Evolutionary conservation across 306 rosid species (phyloP).

Genomic region (Pueraria montana): DNA sequence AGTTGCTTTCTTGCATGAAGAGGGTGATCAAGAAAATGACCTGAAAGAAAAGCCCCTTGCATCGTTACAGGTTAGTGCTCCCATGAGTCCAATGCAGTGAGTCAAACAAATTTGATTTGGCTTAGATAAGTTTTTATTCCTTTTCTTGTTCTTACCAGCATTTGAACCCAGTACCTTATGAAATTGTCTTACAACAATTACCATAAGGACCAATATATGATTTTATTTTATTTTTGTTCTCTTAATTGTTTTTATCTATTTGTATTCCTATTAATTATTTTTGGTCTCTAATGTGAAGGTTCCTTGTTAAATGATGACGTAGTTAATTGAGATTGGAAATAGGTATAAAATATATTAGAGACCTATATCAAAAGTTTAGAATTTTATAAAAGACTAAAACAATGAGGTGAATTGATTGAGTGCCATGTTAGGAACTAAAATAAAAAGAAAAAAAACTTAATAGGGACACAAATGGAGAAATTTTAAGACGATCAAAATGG

Average conservation of each 20-base stretch:
- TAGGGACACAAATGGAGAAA: too few relatives aligned
- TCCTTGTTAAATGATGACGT: not conserved
- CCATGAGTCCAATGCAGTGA: not conserved
- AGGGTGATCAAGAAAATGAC: constrained; percentile 45
- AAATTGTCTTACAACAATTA: too few relatives aligned
- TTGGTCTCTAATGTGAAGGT: not conserved
- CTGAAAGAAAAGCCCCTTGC: constrained; percentile 52
- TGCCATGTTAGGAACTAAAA: not conserved
- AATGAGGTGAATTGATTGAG: not conserved
- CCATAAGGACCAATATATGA: too few relatives aligned
- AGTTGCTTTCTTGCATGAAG: constrained; percentile 53
- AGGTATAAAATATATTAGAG: too few relatives aligned
- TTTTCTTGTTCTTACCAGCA: not conserved
- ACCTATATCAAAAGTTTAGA: not conserved
- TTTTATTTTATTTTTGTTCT: too few relatives aligned
- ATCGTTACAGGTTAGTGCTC: constrained; percentile 57
- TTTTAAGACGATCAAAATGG: not conserved
- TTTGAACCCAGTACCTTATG: too few relatives aligned
- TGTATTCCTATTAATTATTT: not conserved
- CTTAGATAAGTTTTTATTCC: not conserved
- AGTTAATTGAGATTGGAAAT: not conserved
- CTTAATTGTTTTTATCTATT: not conserved
- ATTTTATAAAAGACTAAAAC: not conserved
- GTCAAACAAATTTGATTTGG: constrained; percentile 10
- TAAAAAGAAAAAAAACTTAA: too few relatives aligned